Percentiles rank a stretch among this genome's conserved stretches.
phyloP scores from a whole-genome alignment of 73 alveolate species.

The Tetrahymena borealis region DNA sequence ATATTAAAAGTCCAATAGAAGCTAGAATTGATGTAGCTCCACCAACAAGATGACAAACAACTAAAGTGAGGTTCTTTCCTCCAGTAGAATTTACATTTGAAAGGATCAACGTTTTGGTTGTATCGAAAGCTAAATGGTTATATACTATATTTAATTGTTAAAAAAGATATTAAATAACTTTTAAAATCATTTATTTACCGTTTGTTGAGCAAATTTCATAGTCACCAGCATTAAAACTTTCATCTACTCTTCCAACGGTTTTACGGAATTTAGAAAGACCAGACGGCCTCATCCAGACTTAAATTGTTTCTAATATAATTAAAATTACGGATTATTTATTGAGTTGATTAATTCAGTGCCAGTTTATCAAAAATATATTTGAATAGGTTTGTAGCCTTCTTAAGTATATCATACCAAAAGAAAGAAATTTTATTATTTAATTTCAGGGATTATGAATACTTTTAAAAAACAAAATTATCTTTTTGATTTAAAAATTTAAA shows the following conservation, averaged over 20 bases:
- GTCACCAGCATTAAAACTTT: not conserved
- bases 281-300: not conserved
- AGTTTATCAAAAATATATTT: no score
- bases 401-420: no score
- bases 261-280: not conserved
- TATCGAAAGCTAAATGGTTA: not conserved
- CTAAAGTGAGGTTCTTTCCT: not conserved
- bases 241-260: not conserved
- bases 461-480: no score
- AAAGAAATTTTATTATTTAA: no score
- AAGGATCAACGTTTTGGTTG: not conserved
- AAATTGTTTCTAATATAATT: not conserved
- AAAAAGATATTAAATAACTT: not conserved
- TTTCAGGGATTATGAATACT: no score
- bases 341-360: no score
- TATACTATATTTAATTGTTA: not conserved
- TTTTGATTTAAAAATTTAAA: not conserved
- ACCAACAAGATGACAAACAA: not conserved
- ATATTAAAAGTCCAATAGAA: not conserved
- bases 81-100: not conserved
- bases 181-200: not conserved
- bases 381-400: not conserved
- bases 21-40: not conserved
- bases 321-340: not conserved
- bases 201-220: not conserved